Percentiles rank a stretch among this genome's conserved stretches.
Evolutionary conservation across 805 yeast species (phyloP).

Genomic region (Zygosaccharomyces gambellarensis): DNA sequence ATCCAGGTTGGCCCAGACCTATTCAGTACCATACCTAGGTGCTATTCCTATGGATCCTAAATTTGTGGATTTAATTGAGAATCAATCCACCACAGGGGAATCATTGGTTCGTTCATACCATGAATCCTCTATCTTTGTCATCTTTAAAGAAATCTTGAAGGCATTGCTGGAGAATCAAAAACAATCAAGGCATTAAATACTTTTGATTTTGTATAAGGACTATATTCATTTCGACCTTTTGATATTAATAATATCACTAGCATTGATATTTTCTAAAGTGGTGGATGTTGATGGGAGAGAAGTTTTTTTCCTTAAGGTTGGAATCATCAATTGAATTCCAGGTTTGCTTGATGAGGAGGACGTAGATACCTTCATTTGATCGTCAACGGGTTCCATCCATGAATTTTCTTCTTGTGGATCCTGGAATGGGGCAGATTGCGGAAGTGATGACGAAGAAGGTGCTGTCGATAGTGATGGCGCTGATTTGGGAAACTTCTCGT

Average conservation of each 20-base stretch:
- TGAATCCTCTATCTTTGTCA: slow-evolving; percentile 31
- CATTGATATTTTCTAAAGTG: slow-evolving; percentile 17
- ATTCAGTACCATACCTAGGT: slow-evolving; percentile 68
- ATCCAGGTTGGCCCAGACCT: slow-evolving; percentile 54
- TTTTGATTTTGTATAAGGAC: slow-evolving; percentile 1
- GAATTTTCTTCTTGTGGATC: neutral
- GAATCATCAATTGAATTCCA: slow-evolving; percentile 7
- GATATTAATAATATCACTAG: slow-evolving; percentile 8
- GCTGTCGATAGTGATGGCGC: slow-evolving; percentile 18
- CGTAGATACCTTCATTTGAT: neutral
- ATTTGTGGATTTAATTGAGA: slow-evolving; percentile 84
- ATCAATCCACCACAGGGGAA: slow-evolving; percentile 32
- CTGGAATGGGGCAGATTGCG: neutral
- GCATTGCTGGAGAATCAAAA: slow-evolving; percentile 32
- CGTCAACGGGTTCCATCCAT: neutral
- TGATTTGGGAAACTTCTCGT: slow-evolving; percentile 8
- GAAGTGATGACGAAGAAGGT: neutral
- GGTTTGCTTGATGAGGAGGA: neutral
- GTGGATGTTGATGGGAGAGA: slow-evolving; percentile 17
- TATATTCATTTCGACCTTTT: neutral
- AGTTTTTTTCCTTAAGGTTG: slow-evolving; percentile 9
- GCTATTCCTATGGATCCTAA: slow-evolving; percentile 89
- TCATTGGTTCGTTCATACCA: slow-evolving; percentile 38
- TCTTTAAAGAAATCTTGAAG: slow-evolving; percentile 45
- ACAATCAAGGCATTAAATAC: slow-evolving; percentile 21